Base-by-base conservation (phyloP, 805 yeast genomes). In the Candida maesae region DNA sequence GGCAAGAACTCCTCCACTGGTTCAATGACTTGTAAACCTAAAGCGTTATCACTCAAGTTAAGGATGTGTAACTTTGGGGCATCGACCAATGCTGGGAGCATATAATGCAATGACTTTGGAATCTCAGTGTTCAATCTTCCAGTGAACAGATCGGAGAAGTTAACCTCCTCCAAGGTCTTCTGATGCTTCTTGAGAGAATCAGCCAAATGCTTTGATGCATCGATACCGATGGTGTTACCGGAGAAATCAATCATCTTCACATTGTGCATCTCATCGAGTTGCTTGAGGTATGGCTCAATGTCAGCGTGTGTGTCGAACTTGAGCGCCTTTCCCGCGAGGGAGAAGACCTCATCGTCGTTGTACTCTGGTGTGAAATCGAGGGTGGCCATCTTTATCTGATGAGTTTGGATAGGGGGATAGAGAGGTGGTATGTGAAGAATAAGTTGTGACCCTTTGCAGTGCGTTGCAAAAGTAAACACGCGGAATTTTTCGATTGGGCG, bases 101-200 rank as follows among this genome's bases (percentile, higher is more conserved):
- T 69, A 50, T 73, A 70, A 44, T 76, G 77, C 60, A 93, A 73
- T 5, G 95, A 79, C 49, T 79, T 76, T 16, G 97, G 98, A 48
- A 93, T 95, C 66, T 93, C 99, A 44, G 90, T 90, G 55, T 88
- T 89, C 51, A 91, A 76, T 60, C 99, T 78, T 11, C 98, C 95
- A 20, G 98, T 93, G 68, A 87, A 93, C 49, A 93, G 74, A 64
- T 93, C 99, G 37, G 95, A 90, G 52, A 93, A 79, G 61, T 91
- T 79, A 45, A 88, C 78, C 52, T 82, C 90, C 46, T 69, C 74
- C 54, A 79, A 67, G 43, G 78, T 68, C 37, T 68, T 69, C 32
- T 60, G 59, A 53, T 63, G 60, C 34, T 53, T 39, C 44, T 68
- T 48, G 47, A 81, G 62, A 9, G 77, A 73, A 33, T 74, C 68